Evolutionary conservation across 2,329 filamentous ascomycete genomes (phyloP).

Genomic region (Akanthomyces muscarius): DNA sequence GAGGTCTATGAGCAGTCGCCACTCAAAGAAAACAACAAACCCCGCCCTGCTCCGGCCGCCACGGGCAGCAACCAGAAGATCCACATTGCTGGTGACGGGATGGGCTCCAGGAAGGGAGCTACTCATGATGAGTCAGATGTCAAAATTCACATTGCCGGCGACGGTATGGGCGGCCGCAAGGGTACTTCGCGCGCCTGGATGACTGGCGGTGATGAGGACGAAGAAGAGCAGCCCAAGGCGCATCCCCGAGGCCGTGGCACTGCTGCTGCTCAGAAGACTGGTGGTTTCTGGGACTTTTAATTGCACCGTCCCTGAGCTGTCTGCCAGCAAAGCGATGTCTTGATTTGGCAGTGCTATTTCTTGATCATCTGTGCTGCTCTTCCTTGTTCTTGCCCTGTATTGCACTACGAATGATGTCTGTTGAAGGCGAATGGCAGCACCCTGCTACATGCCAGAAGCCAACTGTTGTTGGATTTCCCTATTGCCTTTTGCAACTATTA

Average conservation of each 20-base stretch:
- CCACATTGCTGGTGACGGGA: conserved; percentile 58
- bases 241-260: conserved; percentile 36
- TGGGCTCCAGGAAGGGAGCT: conserved; percentile 57
- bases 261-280: conserved; percentile 30
- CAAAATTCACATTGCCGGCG: conserved; percentile 47
- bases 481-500: background rate
- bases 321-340: background rate
- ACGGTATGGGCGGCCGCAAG: conserved; percentile 63
- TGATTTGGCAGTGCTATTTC: background rate
- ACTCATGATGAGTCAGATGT: conserved; percentile 42
- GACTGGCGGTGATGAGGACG: conserved; percentile 33
- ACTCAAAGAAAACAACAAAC: conserved; percentile 51
- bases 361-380: background rate
- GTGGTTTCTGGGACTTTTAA: conserved; percentile 48
- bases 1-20: conserved; percentile 52
- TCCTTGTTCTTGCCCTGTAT: conserved; percentile 3
- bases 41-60: background rate
- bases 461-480: conserved; percentile 1
- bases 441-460: background rate
- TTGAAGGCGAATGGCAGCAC: background rate
- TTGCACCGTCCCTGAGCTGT: conserved; percentile 3
- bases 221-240: conserved; percentile 24
- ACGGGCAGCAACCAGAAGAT: conserved; percentile 26
- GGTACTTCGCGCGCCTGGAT: conserved; percentile 55
- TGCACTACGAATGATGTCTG: conserved; percentile 1